Percentiles rank a stretch among this genome's conserved stretches.
Conservation (phyloP, 2,329 filamentous ascomycete species). For the Aureobasidium melanogenum region DNA sequence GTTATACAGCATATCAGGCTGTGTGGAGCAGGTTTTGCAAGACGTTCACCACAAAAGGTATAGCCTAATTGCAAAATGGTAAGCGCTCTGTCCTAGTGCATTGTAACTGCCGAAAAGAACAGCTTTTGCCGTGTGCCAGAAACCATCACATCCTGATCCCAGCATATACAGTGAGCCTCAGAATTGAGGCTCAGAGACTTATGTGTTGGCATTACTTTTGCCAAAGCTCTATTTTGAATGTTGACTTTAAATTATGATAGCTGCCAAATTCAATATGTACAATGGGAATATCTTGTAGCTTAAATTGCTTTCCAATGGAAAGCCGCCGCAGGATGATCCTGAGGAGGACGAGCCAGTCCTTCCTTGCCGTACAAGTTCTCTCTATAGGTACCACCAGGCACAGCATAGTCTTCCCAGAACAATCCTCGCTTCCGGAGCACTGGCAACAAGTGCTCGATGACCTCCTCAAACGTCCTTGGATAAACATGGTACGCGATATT, state of each 20-base stretch:
- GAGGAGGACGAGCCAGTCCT: conserved; percentile 6
- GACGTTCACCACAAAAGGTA: not conserved
- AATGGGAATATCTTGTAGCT: not conserved
- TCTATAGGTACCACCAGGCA: conserved; percentile 13
- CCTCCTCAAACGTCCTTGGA: conserved; percentile 59
- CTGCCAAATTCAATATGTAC: not conserved
- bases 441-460: conserved; percentile 43
- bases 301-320: conserved; percentile 13
- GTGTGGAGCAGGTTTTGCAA: not conserved
- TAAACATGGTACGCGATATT: conserved; percentile 64
- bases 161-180: too few species aligned
- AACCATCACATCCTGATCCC: too few species aligned
- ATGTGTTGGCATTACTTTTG: too few species aligned
- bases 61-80: not conserved
- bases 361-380: conserved; percentile 23
- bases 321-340: conserved; percentile 18
- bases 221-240: too few species aligned
- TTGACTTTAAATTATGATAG: not conserved
- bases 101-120: not conserved
- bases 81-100: not conserved
- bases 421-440: conserved; percentile 29
- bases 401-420: conserved; percentile 15
- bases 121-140: too few species aligned
- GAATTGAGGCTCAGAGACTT: too few species aligned
- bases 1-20: not conserved